phyloP scores from a whole-genome alignment of 805 yeast species.

The Lipomyces mesembrius region DNA sequence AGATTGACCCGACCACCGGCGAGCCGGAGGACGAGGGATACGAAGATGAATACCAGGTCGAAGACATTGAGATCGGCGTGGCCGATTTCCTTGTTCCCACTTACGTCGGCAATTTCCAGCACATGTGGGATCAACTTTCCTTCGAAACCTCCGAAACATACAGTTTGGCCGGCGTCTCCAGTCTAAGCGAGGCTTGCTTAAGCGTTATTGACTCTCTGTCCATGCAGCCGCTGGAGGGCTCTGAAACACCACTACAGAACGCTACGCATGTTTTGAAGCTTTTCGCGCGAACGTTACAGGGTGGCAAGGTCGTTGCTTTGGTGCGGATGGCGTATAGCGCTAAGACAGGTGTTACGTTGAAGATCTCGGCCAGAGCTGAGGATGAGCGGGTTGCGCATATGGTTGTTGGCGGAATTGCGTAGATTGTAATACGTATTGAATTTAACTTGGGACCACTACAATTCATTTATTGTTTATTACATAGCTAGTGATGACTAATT shows the following conservation, averaged over 20 bases:
- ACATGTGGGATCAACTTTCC: conserved; percentile 70
- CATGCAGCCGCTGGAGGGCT: conserved; percentile 74
- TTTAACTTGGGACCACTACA: not conserved
- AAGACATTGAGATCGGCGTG: conserved; percentile 69
- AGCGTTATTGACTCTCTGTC: conserved; percentile 59
- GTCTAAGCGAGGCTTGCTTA: conserved; percentile 60
- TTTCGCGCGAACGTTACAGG: conserved; percentile 71
- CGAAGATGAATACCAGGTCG: conserved; percentile 92
- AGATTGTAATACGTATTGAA: conserved; percentile 10
- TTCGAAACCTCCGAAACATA: conserved; percentile 67
- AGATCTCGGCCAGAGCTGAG: conserved; percentile 52
- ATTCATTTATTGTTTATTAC: not conserved
- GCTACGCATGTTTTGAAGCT: conserved; percentile 73
- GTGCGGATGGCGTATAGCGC: conserved; percentile 53
- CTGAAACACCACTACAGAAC: conserved; percentile 62
- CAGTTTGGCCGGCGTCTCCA: conserved; percentile 57
- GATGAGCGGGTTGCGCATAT: conserved; percentile 53
- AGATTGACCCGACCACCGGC: conserved; percentile 73
- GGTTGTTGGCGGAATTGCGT: conserved; percentile 58
- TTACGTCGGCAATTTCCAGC: conserved; percentile 74
- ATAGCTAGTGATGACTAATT: conserved; percentile 1
- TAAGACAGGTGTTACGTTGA: conserved; percentile 53
- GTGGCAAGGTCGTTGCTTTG: conserved; percentile 52
- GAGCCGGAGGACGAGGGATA: conserved; percentile 75
- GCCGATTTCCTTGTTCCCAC: conserved; percentile 85